phyloP scores from a whole-genome alignment of 2,329 filamentous ascomycete genomes.

The Tetracladium maxilliforme region DNA sequence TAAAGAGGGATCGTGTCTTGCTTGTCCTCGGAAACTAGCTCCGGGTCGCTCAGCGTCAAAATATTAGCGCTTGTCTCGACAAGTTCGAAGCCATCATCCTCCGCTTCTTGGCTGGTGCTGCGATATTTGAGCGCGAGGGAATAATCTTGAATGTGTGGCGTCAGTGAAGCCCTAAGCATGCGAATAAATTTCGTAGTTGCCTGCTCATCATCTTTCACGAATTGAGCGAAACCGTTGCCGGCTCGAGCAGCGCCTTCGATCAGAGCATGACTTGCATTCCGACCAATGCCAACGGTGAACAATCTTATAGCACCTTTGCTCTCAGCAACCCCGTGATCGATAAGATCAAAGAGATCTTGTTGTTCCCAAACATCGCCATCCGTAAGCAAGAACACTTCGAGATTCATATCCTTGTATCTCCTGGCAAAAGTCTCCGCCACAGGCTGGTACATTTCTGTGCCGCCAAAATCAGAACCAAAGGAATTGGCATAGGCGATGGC shows the following conservation, averaged over 20 bases:
- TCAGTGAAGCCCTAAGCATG: slow-evolving; percentile 59
- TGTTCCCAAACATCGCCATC: slow-evolving; percentile 40
- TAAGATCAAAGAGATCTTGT: slow-evolving; percentile 23
- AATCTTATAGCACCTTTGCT: slow-evolving; percentile 29
- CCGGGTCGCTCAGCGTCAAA: slow-evolving; percentile 27
- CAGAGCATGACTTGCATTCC: slow-evolving; percentile 31
- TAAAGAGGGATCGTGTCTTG: slow-evolving; percentile 37
- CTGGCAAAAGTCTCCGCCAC: slow-evolving; percentile 25
- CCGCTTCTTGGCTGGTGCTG: slow-evolving; percentile 12
- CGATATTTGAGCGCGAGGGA: slow-evolving; percentile 46
- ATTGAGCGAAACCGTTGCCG: slow-evolving; percentile 45
- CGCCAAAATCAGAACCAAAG: slow-evolving; percentile 32
- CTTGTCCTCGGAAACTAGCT: slow-evolving; percentile 8
- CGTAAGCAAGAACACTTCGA: slow-evolving; percentile 39
- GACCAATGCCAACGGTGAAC: slow-evolving; percentile 40
- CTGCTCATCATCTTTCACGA: slow-evolving; percentile 45
- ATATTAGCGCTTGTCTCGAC: slow-evolving; percentile 40
- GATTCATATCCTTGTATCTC: slow-evolving; percentile 27
- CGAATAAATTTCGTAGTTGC: slow-evolving; percentile 55
- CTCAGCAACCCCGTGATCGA: slow-evolving; percentile 23
- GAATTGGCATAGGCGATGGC: slow-evolving; percentile 25
- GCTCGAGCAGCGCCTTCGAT: slow-evolving; percentile 38
- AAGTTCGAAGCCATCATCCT: slow-evolving; percentile 43
- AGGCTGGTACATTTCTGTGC: slow-evolving; percentile 34
- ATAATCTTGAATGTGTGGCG: slow-evolving; percentile 50